Conservation (phyloP, 139 green algal species). For the Chlamydomonas sp. region DNA sequence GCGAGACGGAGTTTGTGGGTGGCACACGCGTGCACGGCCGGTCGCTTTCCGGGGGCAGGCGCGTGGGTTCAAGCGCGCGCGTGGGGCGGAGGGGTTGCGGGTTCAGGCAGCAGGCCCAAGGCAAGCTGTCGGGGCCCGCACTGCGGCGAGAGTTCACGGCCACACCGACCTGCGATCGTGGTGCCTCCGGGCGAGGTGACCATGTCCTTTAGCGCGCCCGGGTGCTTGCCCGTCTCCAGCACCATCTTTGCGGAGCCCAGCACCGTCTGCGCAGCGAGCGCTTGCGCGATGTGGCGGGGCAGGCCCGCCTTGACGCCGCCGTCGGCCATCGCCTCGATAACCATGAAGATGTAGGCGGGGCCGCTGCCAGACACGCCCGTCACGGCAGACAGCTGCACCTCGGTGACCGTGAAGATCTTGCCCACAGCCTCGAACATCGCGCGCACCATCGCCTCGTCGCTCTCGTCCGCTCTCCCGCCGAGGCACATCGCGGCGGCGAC, state of each 20-base stretch:
- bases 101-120: too few relatives aligned
- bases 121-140: too few relatives aligned
- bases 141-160: too few relatives aligned
- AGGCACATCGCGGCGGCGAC: slow-evolving; percentile 84
- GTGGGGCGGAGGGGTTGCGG: too few relatives aligned
- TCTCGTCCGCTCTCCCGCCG: slow-evolving; percentile 39
- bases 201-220: slow-evolving; percentile 84
- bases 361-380: slow-evolving; percentile 87
- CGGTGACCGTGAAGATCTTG: slow-evolving; percentile 54
- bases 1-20: too few relatives aligned
- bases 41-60: not conserved
- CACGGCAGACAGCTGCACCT: slow-evolving; percentile 86
- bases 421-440: slow-evolving; percentile 68
- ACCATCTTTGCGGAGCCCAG: slow-evolving; percentile 94
- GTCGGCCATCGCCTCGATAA: slow-evolving; percentile 95
- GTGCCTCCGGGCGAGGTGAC: slow-evolving; percentile 86
- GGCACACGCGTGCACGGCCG: too few relatives aligned
- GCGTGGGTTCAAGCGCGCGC: not conserved
- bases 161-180: slow-evolving; percentile 78
- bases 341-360: slow-evolving; percentile 90
- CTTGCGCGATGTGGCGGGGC: slow-evolving; percentile 71
- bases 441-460: slow-evolving; percentile 56
- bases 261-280: slow-evolving; percentile 75
- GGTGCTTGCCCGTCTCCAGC: slow-evolving; percentile 88
- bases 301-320: slow-evolving; percentile 77